Base-by-base conservation (phyloP, 176 grass and related monocot genomes). In the Aegilops sharonensis region DNA sequence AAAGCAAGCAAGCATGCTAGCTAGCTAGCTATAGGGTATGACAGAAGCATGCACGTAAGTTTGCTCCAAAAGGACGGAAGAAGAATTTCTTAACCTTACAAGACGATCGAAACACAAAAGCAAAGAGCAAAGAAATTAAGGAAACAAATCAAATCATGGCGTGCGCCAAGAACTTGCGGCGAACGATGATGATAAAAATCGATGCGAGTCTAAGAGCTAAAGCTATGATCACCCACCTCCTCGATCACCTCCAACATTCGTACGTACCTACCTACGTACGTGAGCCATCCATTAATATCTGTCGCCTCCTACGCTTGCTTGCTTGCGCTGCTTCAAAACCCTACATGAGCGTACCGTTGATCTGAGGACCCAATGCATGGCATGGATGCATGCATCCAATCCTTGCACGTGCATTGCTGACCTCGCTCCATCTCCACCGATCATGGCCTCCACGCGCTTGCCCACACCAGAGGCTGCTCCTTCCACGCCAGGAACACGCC, bases 391-490 rank as follows among this genome's bases (percentile, higher is more conserved):
- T 77, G 71, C 45, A 56, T 83, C 78, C 86, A 84, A 66, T 29
- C 66, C 31, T 83, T 79, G 84, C 79, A 81, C 83, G 79, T 34
- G 59, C 37, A 66, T 32, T 75, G 76, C 30, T 68, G 81, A 83
- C 35, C 32, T 72, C 4, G 52, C 39, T 63, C 70, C 59, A 29
- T 54, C 15, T 54, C 15, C 5, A 54, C 15, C 15, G 50, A 54
- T 94, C 91, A 99, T 78, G 97, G 97, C 83, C 69, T 81, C 97
- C 97, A 99, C 2, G 94, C 97, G 61, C 97, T 96, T 20, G 97
- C 97, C 97, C 97, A 99, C 78, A 96, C 97, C 30, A 99, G 85
- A 21, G 94, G 85, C 85, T 99, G 92, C 61, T 99, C 97, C 92
- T 94, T 99, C 97, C 94, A 99, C 20, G 92, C 88, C 14, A 99